phyloP scores from a whole-genome alignment of 176 grass and related monocot species.

The Oropetium thomaeum region DNA sequence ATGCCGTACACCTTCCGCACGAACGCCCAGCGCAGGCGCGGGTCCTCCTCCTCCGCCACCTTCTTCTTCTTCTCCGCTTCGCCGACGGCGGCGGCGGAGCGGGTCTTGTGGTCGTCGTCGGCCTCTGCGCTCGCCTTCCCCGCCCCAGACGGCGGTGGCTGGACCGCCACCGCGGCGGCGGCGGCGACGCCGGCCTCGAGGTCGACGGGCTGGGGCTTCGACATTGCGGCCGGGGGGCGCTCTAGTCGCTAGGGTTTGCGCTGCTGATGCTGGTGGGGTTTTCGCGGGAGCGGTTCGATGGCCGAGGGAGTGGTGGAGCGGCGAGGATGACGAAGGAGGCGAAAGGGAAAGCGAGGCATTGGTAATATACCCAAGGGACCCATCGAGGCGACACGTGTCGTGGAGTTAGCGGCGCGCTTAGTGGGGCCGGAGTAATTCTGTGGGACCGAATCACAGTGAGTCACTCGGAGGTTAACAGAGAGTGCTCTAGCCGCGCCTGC shows the following conservation, averaged over 20 bases:
- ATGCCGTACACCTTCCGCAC: slow-evolving; percentile 64
- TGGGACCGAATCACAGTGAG: no score
- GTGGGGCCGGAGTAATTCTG: no score
- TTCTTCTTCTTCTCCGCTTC: neutral
- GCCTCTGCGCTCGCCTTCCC: neutral
- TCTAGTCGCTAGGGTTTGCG: slow-evolving; percentile 26
- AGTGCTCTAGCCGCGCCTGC: no score
- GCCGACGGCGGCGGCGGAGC: neutral
- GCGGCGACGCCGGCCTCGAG: slow-evolving; percentile 2
- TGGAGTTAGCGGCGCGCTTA: no score
- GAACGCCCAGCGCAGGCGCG: slow-evolving; percentile 58
- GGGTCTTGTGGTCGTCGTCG: neutral
- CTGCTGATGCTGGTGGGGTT: neutral
- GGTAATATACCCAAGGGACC: no score
- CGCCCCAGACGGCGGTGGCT: neutral
- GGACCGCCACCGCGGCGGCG: neutral
- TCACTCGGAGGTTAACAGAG: no score
- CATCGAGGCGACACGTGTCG: no score
- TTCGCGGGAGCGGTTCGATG: neutral
- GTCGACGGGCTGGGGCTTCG: slow-evolving; percentile 4
- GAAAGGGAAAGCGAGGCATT: no score
- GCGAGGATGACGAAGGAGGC: neutral
- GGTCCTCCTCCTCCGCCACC: slow-evolving; percentile 58
- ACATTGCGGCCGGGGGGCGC: slow-evolving; percentile 13
- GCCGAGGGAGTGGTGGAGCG: neutral